Evolutionary conservation across 2,329 filamentous ascomycete species (phyloP).

Genomic region (Arthrobotrys sphaeroides): DNA sequence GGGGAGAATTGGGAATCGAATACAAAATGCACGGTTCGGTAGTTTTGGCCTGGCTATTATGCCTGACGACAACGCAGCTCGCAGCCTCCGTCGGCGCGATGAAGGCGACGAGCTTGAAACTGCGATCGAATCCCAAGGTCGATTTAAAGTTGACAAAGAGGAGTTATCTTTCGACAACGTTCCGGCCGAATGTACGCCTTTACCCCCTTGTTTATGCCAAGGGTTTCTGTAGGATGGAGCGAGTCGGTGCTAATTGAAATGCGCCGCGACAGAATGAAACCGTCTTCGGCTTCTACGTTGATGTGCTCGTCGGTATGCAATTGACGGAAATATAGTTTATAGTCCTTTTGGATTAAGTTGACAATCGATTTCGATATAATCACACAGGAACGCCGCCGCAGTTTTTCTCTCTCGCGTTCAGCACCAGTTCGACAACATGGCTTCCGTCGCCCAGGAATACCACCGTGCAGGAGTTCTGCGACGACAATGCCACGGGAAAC

Average conservation of each 20-base stretch:
- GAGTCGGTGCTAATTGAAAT: not conserved
- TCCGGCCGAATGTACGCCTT: conserved; percentile 31
- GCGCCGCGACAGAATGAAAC: conserved; percentile 22
- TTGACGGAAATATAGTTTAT: not conserved
- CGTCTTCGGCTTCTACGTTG: conserved; percentile 43
- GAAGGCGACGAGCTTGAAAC: conserved; percentile 25
- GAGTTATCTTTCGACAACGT: conserved; percentile 37
- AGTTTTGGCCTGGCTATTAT: conserved; percentile 1
- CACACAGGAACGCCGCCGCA: conserved; percentile 44
- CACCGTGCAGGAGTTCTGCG: conserved; percentile 27
- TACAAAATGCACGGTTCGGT: not conserved
- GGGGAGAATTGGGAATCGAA: not conserved
- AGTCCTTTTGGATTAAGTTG: not conserved
- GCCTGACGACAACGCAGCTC: conserved; percentile 38
- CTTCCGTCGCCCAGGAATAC: conserved; percentile 25
- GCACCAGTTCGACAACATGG: conserved; percentile 43
- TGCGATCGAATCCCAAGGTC: conserved; percentile 41
- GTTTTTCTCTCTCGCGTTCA: conserved; percentile 48
- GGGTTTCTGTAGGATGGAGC: not conserved
- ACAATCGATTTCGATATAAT: not conserved
- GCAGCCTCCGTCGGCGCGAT: conserved; percentile 2
- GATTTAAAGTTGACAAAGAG: conserved; percentile 40
- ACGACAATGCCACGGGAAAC: conserved; percentile 20
- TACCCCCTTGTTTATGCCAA: not conserved
- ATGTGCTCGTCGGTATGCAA: conserved; percentile 48